Percentiles rank a stretch among this genome's conserved stretches.
phyloP scores from a whole-genome alignment of 2,329 filamentous ascomycete genomes.

The Trichophyton schoenleinii region DNA sequence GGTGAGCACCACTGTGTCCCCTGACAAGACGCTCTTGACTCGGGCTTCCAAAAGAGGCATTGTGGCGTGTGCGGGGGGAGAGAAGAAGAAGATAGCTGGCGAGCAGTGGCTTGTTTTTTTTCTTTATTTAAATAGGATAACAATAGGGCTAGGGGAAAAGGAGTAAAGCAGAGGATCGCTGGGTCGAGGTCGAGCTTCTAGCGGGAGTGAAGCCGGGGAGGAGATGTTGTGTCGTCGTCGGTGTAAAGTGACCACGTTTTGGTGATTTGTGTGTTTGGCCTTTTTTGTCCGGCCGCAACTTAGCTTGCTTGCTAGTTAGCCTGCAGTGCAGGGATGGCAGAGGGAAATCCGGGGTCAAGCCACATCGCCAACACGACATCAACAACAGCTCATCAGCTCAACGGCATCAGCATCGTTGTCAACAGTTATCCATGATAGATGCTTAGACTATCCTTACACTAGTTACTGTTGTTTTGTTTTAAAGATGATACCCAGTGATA shows the following conservation, averaged over 20 bases:
- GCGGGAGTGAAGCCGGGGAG: neutral
- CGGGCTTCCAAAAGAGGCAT: slow-evolving; percentile 45
- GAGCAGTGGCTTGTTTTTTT: neutral
- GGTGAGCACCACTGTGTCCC: slow-evolving; percentile 77
- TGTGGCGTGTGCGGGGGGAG: slow-evolving; percentile 7
- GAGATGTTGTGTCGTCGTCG: neutral
- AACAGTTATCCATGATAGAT: too few relatives aligned
- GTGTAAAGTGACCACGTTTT: neutral
- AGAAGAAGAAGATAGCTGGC: neutral
- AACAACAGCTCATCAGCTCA: too few relatives aligned
- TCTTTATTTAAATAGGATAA: neutral
- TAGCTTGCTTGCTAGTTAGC: too few relatives aligned
- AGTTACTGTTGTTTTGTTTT: too few relatives aligned
- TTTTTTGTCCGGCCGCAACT: neutral
- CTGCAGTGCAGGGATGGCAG: neutral
- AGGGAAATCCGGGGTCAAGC: neutral
- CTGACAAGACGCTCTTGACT: slow-evolving; percentile 89
- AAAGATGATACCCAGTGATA: too few relatives aligned
- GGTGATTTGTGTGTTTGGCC: slow-evolving; percentile 1
- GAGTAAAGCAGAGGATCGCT: neutral
- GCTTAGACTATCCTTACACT: too few relatives aligned
- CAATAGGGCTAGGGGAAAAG: neutral
- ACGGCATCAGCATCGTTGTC: too few relatives aligned
- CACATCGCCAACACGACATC: too few relatives aligned
- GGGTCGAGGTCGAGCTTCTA: neutral